phyloP scores from a whole-genome alignment of 805 yeast species.

The Teunomyces panamensis region DNA sequence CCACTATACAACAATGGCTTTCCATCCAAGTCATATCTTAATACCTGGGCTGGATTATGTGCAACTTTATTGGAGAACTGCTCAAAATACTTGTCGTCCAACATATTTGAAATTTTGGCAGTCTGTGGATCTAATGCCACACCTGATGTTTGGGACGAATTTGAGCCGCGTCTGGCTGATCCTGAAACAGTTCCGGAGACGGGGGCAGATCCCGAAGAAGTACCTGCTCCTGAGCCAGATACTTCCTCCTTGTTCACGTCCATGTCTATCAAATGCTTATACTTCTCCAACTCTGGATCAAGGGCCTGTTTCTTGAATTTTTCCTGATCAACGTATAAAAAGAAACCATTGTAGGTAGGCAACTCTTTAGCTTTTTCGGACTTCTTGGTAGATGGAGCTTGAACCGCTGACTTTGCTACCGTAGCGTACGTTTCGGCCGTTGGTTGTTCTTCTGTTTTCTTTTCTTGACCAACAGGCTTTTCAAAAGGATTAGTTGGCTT shows the following conservation, averaged over 20 bases:
- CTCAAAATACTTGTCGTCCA: constrained; percentile 77
- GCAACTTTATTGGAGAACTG: constrained; percentile 72
- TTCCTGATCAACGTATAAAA: constrained; percentile 73
- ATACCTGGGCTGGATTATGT: constrained; percentile 81
- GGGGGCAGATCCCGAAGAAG: not conserved
- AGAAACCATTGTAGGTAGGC: constrained; percentile 62
- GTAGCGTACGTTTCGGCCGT: constrained; percentile 14
- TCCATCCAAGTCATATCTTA: constrained; percentile 81
- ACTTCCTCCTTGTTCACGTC: constrained; percentile 40
- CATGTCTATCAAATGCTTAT: constrained; percentile 49
- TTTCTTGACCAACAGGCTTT: not conserved
- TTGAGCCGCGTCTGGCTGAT: constrained; percentile 9
- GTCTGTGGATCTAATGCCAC: constrained; percentile 18
- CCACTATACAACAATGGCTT: constrained; percentile 71
- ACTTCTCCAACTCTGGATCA: constrained; percentile 50
- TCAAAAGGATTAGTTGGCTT: constrained; percentile 10
- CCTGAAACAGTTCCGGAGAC: constrained; percentile 8
- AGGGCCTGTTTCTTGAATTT: constrained; percentile 50
- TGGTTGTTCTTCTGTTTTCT: not conserved
- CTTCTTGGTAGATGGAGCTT: constrained; percentile 2
- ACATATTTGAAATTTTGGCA: constrained; percentile 44
- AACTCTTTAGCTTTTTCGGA: constrained; percentile 15
- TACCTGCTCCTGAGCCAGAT: not conserved
- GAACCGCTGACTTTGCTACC: constrained; percentile 14
- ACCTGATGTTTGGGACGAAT: constrained; percentile 1